Conservation (phyloP, 805 yeast species). For the Barnettozyma vustinii region DNA sequence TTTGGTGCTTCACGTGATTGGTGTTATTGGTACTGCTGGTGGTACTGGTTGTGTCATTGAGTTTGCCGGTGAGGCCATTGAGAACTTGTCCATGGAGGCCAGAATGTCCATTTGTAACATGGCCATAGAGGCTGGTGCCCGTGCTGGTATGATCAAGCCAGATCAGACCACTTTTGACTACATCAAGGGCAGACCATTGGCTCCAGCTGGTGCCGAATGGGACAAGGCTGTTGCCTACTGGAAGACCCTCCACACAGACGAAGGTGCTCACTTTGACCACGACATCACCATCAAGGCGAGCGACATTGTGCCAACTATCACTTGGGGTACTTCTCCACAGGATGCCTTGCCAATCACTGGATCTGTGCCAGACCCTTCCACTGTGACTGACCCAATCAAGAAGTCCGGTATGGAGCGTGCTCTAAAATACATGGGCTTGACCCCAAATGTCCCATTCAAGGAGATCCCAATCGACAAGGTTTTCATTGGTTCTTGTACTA, state of each 20-base stretch:
- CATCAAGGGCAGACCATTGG: constrained; percentile 88
- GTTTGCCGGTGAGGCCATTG: constrained; percentile 94
- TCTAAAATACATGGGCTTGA: constrained; percentile 84
- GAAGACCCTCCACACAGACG: constrained; percentile 83
- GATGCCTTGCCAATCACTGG: constrained; percentile 96
- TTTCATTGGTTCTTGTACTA: constrained; percentile 97
- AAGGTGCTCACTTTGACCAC: constrained; percentile 83
- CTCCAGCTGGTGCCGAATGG: constrained; percentile 94
- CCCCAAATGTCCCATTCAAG: constrained; percentile 71
- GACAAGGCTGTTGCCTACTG: constrained; percentile 90
- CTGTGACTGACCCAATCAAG: constrained; percentile 63
- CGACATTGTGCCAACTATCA: constrained; percentile 91
- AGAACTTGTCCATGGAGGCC: constrained; percentile 89
- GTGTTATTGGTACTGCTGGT: constrained; percentile 98
- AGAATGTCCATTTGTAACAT: constrained; percentile 99
- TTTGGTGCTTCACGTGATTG: constrained; percentile 88
- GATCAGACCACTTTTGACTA: constrained; percentile 86
- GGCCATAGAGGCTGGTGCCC: constrained; percentile 98
- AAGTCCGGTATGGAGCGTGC: constrained; percentile 88
- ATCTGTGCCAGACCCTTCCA: constrained; percentile 84
- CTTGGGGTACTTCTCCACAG: constrained; percentile 99
- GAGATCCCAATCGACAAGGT: constrained; percentile 85
- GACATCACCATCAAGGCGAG: constrained; percentile 76
- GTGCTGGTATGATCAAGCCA: constrained; percentile 99
- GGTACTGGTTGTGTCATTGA: constrained; percentile 98